phyloP scores from a whole-genome alignment of 73 alveolate species.

The Paramecium bursaria region DNA sequence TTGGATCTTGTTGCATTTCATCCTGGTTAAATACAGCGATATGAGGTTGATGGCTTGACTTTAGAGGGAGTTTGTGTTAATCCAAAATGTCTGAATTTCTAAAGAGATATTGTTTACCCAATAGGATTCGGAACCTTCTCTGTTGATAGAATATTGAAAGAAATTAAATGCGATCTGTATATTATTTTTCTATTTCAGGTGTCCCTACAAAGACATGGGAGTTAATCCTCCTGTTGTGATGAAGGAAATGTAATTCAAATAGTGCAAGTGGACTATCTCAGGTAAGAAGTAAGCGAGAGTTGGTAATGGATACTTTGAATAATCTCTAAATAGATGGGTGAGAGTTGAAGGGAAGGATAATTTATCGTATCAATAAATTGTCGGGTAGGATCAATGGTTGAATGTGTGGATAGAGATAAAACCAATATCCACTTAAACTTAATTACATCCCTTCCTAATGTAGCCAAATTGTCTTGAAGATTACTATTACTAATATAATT shows the following conservation, averaged over 20 bases:
- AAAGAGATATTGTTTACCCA: constrained; percentile 35
- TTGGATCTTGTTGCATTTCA: constrained; percentile 41
- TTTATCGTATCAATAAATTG: neutral
- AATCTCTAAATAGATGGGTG: constrained; percentile 32
- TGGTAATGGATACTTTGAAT: constrained; percentile 39
- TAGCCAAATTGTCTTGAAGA: constrained; percentile 53
- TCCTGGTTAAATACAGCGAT: constrained; percentile 15
- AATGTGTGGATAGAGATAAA: constrained; percentile 36
- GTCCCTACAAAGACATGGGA: constrained; percentile 30
- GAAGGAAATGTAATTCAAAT: neutral
- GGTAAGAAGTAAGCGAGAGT: constrained; percentile 6
- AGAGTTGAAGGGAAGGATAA: neutral
- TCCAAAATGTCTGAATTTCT: constrained; percentile 27
- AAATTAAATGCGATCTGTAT: constrained; percentile 45
- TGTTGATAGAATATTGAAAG: constrained; percentile 19
- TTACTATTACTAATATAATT: constrained; percentile 28
- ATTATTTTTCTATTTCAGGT: too few species aligned
- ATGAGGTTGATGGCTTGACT: constrained; percentile 52
- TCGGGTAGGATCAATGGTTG: constrained; percentile 35
- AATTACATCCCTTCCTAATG: constrained; percentile 35
- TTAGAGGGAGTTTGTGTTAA: constrained; percentile 48
- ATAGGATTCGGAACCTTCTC: constrained; percentile 26
- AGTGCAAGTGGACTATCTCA: constrained; percentile 52
- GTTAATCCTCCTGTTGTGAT: constrained; percentile 44
- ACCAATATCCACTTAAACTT: neutral